Base-by-base conservation (phyloP, 345 rosid species). In the Hibiscus syriacus region DNA sequence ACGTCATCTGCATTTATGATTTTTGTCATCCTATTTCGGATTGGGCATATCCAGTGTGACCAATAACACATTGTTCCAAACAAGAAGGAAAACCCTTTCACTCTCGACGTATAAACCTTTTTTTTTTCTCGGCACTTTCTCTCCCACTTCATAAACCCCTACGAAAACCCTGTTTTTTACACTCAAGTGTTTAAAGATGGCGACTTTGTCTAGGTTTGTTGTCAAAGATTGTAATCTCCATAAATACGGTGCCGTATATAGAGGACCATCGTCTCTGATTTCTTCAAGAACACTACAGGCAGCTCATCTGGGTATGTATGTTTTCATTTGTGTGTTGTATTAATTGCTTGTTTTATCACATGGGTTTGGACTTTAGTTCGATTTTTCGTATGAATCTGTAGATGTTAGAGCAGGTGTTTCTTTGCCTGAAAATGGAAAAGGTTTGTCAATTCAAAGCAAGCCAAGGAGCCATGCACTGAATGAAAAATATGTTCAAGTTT, bases 171-270 rank as follows among this genome's bases (percentile, higher is more conserved):
- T 23, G 59, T n/a, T 20, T 0, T 34, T 66, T 67, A 16, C 2
- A 10, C 10, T 38, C 12, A 13, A 9, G 29, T 17, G n/a, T 19
- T 50, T 60, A 59, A 48, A 3, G 57, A 90, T 88, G 98, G 90
- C 87, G 5, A 84, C 96, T 53, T 80, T 85, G 66, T 90, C 92
- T n/a, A 80, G 86, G 74, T 36, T 85, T 68, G 68, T 83, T 46
- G 74, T 77, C 49, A 81, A 79, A 68, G 89, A 84, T 54, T 78
- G 78, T 70, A 84, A 68, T 45, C 71, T 82, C 1, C 81, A 77
- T 58, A 52, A 79, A 11, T 41, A 36, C 52, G 68, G 67, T 41
- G 77, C 82, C 55, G 30, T 72, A 52, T 66, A 54, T 55, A 64
- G 69, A 25, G 58, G 68, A 29, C 66, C 81, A n/a, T 56, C 39